These are phyloP conservation scores for Exophiala sp. DNA, from an alignment of 2,329 filamentous ascomycete genomes.

Conservation along the genomic window DNA sequence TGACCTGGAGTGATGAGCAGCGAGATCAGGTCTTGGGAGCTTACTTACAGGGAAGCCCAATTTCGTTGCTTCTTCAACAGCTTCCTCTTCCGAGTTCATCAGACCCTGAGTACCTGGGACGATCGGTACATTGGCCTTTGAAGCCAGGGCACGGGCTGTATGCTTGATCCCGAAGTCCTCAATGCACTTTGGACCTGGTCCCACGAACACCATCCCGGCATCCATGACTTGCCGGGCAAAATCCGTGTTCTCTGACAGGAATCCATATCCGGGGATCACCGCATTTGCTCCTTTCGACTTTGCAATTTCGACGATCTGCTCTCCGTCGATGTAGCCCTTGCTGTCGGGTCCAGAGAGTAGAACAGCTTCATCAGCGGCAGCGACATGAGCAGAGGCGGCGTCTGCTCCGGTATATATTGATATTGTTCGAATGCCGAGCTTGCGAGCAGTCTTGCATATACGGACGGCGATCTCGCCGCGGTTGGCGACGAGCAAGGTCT, in stretches of 20 bases:
- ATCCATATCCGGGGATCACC: slow-evolving; percentile 66
- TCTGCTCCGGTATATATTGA: slow-evolving; percentile 59
- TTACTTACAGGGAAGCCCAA: slow-evolving; percentile 49
- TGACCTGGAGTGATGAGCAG: slow-evolving; percentile 41
- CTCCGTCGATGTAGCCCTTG: slow-evolving; percentile 42
- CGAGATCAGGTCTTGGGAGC: neutral
- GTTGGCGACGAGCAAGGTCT: slow-evolving; percentile 57
- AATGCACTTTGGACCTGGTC: slow-evolving; percentile 54
- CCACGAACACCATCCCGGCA: slow-evolving; percentile 58
- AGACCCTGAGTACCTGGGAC: slow-evolving; percentile 53
- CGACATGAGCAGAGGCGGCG: slow-evolving; percentile 53
- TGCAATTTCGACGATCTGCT: slow-evolving; percentile 50
- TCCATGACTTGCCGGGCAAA: slow-evolving; percentile 55
- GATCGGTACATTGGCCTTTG: slow-evolving; percentile 52
- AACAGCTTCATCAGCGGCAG: slow-evolving; percentile 52
- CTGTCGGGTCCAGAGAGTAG: slow-evolving; percentile 48
- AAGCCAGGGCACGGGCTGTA: slow-evolving; percentile 53
- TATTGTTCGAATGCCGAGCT: slow-evolving; percentile 50
- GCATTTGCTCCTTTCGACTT: slow-evolving; percentile 50
- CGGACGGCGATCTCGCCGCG: slow-evolving; percentile 58
- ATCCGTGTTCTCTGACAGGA: slow-evolving; percentile 60
- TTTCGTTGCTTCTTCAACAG: slow-evolving; percentile 41
- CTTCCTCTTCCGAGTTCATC: slow-evolving; percentile 47
- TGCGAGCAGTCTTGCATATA: slow-evolving; percentile 45
- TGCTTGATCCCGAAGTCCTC: slow-evolving; percentile 59